phyloP scores from a whole-genome alignment of 1,139 yeast genomes.

The Taphrina sp. region DNA sequence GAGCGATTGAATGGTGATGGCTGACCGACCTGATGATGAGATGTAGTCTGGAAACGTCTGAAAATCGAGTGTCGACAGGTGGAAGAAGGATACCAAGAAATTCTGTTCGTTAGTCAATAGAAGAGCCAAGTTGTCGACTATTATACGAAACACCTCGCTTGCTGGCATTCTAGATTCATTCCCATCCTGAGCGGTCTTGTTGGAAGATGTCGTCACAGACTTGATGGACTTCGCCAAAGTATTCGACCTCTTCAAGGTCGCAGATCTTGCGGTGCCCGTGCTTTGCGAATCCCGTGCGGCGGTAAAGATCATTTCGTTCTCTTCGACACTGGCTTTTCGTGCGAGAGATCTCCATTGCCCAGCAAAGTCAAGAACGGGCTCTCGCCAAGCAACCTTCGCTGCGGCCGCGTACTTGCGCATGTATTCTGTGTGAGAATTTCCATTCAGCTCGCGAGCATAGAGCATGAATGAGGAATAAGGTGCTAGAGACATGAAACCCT shows the following conservation, averaged over 20 bases:
- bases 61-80: constrained; percentile 54
- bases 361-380: constrained; percentile 42
- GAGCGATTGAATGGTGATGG: constrained; percentile 42
- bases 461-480: constrained; percentile 59
- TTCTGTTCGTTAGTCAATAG: constrained; percentile 62
- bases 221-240: constrained; percentile 27
- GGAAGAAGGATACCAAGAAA: constrained; percentile 65
- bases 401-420: constrained; percentile 43
- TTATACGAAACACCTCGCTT: constrained; percentile 36
- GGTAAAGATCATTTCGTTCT: constrained; percentile 38
- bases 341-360: constrained; percentile 42
- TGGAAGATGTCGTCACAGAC: constrained; percentile 39
- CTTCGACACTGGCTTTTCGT: constrained; percentile 34
- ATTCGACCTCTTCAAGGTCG: constrained; percentile 41
- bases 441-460: constrained; percentile 61
- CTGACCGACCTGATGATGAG: constrained; percentile 43
- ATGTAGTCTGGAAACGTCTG: constrained; percentile 54
- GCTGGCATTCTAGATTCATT: constrained; percentile 28
- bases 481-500: constrained; percentile 26
- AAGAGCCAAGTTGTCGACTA: constrained; percentile 45
- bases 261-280: constrained; percentile 23
- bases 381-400: constrained; percentile 41
- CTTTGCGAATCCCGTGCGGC: constrained; percentile 33
- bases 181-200: constrained; percentile 35
- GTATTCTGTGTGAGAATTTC: constrained; percentile 47